phyloP scores from a whole-genome alignment of 2,329 filamentous ascomycete species.

The Gremmenia infestans region DNA sequence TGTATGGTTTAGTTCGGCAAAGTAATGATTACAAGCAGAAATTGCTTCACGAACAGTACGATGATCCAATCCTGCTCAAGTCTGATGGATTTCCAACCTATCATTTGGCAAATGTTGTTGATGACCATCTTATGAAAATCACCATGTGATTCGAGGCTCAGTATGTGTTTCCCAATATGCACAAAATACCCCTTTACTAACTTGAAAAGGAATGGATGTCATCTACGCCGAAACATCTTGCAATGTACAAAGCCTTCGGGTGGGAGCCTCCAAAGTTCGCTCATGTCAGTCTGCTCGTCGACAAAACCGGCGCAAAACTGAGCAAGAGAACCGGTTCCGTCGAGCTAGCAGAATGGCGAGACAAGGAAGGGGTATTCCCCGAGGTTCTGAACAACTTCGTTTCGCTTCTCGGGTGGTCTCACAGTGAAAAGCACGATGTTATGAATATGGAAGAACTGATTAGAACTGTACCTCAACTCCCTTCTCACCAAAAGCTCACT shows the following conservation, averaged over 20 bases:
- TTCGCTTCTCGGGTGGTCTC: conserved; percentile 79
- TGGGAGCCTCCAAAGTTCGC: conserved; percentile 72
- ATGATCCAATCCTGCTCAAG: conserved; percentile 88
- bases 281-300: conserved; percentile 73
- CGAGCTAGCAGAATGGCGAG: conserved; percentile 52
- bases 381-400: conserved; percentile 74
- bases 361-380: conserved; percentile 54
- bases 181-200: background rate
- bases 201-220: conserved; percentile 78
- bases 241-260: conserved; percentile 70
- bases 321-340: conserved; percentile 77
- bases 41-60: conserved; percentile 42
- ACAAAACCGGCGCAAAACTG: conserved; percentile 65
- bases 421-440: conserved; percentile 61
- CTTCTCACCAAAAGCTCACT: background rate
- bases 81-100: conserved; percentile 92
- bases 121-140: conserved; percentile 92
- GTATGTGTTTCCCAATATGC: conserved; percentile 39
- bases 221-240: conserved; percentile 76
- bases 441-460: conserved; percentile 68
- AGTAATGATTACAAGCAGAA: conserved; percentile 34
- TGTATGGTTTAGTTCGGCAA: conserved; percentile 66
- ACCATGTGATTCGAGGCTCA: conserved; percentile 91
- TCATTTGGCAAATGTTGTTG: conserved; percentile 94
- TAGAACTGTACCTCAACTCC: conserved; percentile 46